Evolutionary conservation across 768 basidiomycete species (phyloP).

Genomic region (Boletus coccyginus): DNA sequence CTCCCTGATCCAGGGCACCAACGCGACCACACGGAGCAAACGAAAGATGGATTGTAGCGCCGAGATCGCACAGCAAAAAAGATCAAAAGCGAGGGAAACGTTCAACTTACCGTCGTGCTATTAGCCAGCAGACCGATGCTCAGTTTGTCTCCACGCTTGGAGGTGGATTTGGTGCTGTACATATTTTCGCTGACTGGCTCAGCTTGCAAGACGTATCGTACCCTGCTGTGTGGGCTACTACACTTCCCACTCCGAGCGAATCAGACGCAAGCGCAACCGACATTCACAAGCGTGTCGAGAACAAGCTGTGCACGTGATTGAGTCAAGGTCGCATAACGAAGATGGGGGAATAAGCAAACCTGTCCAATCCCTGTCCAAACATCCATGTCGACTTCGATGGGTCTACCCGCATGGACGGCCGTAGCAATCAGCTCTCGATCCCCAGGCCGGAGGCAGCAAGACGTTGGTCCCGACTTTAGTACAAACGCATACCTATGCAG

Average conservation of each 20-base stretch:
- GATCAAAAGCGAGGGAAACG: conserved; percentile 74
- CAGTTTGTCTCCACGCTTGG: conserved; percentile 59
- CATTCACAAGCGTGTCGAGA: conserved; percentile 52
- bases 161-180: conserved; percentile 45
- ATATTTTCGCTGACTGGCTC: conserved; percentile 1
- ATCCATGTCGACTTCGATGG: too few relatives aligned
- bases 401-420: too few relatives aligned
- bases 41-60: conserved; percentile 70
- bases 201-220: conserved; percentile 88
- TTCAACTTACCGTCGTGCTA: conserved; percentile 93
- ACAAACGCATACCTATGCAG: too few relatives aligned
- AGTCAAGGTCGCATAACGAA: too few relatives aligned
- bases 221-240: conserved; percentile 87
- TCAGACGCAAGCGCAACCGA: conserved; percentile 83
- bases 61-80: conserved; percentile 78
- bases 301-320: too few relatives aligned
- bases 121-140: conserved; percentile 87
- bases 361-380: too few relatives aligned
- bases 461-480: too few relatives aligned
- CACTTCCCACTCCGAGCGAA: conserved; percentile 87
- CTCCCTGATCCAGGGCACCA: conserved; percentile 51
- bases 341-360: too few relatives aligned
- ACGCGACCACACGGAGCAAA: conserved; percentile 61
- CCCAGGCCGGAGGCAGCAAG: too few relatives aligned
- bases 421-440: too few relatives aligned